Percentiles rank a stretch among this genome's conserved stretches.
phyloP scores from a whole-genome alignment of 441 rosid genomes.

The Populus hybrid region DNA sequence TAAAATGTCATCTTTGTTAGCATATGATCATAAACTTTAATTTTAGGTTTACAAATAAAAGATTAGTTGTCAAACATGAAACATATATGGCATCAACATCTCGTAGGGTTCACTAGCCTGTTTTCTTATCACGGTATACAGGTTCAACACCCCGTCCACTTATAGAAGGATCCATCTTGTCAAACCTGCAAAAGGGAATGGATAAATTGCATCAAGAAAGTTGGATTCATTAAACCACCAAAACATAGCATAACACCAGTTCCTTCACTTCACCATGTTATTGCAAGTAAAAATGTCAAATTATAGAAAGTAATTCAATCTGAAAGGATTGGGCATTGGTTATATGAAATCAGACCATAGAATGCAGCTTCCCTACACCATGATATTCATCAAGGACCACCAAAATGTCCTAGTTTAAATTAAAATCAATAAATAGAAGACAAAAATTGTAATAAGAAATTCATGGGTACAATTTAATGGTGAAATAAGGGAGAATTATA shows the following conservation, averaged over 20 bases:
- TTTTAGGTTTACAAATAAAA: not conserved
- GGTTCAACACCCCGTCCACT: conserved; percentile 79
- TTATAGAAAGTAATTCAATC: not conserved
- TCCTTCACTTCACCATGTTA: not conserved
- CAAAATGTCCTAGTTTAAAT: not conserved
- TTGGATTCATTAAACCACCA: not conserved
- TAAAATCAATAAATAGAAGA: not conserved
- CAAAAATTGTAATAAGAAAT: not conserved
- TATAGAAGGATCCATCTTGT: conserved; percentile 65
- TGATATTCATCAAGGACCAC: not conserved
- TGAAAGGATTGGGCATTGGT: not conserved
- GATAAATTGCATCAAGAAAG: not conserved
- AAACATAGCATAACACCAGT: not conserved
- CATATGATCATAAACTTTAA: not conserved
- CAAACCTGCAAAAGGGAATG: conserved; percentile 39
- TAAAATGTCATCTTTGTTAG: not conserved
- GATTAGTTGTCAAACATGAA: not conserved
- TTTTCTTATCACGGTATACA: conserved; percentile 74
- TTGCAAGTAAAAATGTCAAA: not conserved
- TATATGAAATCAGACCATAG: not conserved
- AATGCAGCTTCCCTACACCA: not conserved
- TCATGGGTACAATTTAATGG: not conserved
- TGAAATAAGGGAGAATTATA: not conserved
- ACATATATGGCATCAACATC: not conserved
- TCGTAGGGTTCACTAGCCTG: conserved; percentile 33